phyloP scores from a whole-genome alignment of 2,329 filamentous ascomycete species.

The Alternaria sp. region DNA sequence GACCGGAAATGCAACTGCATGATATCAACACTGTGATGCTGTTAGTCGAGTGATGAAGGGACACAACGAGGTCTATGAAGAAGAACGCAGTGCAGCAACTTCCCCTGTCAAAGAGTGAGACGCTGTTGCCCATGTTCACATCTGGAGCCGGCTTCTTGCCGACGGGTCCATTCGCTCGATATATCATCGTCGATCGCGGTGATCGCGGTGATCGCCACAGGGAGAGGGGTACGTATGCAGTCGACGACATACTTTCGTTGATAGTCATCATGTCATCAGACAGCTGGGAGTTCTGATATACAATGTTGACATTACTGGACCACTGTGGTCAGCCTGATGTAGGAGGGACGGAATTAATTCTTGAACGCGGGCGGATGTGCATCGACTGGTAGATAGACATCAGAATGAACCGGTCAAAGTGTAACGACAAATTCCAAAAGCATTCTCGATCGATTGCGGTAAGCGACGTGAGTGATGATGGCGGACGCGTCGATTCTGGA shows the following conservation, averaged over 20 bases:
- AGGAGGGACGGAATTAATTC: too few species aligned
- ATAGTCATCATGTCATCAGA: not conserved
- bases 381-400: too few species aligned
- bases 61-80: not conserved
- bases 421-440: too few species aligned
- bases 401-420: too few species aligned
- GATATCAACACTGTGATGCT: not conserved
- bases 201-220: not conserved
- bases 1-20: not conserved
- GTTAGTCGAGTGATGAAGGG: not conserved
- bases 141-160: not conserved
- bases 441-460: not conserved
- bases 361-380: too few species aligned
- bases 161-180: not conserved
- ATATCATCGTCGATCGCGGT: not conserved
- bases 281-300: too few species aligned
- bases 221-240: not conserved
- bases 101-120: not conserved
- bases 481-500: not conserved
- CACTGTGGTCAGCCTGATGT: too few species aligned
- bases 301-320: too few species aligned
- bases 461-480: not conserved
- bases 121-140: not conserved
- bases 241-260: not conserved
- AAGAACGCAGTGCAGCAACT: not conserved